Percentiles rank a stretch among this genome's conserved stretches.
Evolutionary conservation across 1,284 basidiomycete genomes (phyloP).

Genomic region (Ganoderma lingzhi): DNA sequence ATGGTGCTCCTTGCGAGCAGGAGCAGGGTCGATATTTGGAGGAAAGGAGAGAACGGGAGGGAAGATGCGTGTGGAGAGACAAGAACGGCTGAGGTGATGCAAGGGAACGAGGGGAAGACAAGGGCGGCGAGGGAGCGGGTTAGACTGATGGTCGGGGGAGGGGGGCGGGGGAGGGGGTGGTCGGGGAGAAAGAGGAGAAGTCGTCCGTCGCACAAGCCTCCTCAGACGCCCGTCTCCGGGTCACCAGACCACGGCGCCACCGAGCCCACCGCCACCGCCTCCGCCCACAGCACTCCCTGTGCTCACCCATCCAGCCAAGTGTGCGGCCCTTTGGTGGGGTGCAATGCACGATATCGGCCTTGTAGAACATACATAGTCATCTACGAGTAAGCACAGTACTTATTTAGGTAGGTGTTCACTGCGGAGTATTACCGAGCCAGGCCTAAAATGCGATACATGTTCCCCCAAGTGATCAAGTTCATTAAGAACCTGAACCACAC

Average conservation of each 20-base stretch:
- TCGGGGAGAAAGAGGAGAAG: constrained; percentile 31
- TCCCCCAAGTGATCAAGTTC: too few relatives aligned
- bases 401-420: too few relatives aligned
- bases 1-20: constrained; percentile 22
- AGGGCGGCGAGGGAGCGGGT: constrained; percentile 13
- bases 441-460: too few relatives aligned
- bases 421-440: too few relatives aligned
- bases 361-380: too few relatives aligned
- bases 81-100: constrained; percentile 17
- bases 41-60: constrained; percentile 18
- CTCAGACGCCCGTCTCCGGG: constrained; percentile 17
- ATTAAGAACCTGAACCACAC: too few relatives aligned
- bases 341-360: too few relatives aligned
- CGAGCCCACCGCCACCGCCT: constrained; percentile 4
- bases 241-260: constrained; percentile 23
- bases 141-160: constrained; percentile 13
- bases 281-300: neutral
- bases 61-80: constrained; percentile 19
- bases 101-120: constrained; percentile 7
- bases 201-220: constrained; percentile 26
- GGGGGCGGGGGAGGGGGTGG: constrained; percentile 15
- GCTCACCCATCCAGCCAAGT: too few relatives aligned
- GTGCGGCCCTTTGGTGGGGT: too few relatives aligned
- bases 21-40: constrained; percentile 22
- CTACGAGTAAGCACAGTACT: too few relatives aligned